Percentiles rank a stretch among this genome's conserved stretches.
Evolutionary conservation across 2,329 filamentous ascomycete genomes (phyloP).

Genomic region (Tothia fuscella): DNA sequence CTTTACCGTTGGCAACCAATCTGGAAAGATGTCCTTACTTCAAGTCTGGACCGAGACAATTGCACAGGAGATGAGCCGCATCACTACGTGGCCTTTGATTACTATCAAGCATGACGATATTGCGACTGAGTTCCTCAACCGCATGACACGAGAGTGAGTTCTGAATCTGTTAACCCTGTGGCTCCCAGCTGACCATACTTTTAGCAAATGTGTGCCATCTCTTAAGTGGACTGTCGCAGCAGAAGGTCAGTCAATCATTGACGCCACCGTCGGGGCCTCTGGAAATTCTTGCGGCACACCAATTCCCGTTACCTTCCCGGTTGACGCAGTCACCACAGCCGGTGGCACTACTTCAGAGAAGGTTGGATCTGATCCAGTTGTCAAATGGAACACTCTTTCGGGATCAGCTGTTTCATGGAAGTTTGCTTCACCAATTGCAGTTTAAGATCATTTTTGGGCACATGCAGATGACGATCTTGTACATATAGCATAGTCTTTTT

Average conservation of each 20-base stretch:
- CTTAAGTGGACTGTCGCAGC: constrained; percentile 33
- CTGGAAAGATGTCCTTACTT: constrained; percentile 16
- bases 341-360: constrained; percentile 14
- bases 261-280: background rate
- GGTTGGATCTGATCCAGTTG: constrained; percentile 5
- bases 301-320: constrained; percentile 11
- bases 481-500: too few species aligned
- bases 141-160: constrained; percentile 4
- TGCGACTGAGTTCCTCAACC: background rate
- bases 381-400: constrained; percentile 3
- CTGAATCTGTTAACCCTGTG: too few species aligned
- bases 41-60: constrained; percentile 5
- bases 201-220: constrained; percentile 37
- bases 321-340: constrained; percentile 27
- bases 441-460: constrained; percentile 1
- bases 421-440: background rate
- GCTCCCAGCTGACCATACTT: too few species aligned
- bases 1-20: background rate
- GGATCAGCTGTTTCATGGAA: constrained; percentile 1
- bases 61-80: background rate
- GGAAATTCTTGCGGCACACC: constrained; percentile 1
- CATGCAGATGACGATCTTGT: too few species aligned
- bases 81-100: constrained; percentile 4
- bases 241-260: background rate
- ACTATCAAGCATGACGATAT: constrained; percentile 5